Percentiles rank a stretch among this genome's conserved stretches.
Evolutionary conservation across 306 rosid genomes (phyloP).

Genomic region (Quillaja saponaria): DNA sequence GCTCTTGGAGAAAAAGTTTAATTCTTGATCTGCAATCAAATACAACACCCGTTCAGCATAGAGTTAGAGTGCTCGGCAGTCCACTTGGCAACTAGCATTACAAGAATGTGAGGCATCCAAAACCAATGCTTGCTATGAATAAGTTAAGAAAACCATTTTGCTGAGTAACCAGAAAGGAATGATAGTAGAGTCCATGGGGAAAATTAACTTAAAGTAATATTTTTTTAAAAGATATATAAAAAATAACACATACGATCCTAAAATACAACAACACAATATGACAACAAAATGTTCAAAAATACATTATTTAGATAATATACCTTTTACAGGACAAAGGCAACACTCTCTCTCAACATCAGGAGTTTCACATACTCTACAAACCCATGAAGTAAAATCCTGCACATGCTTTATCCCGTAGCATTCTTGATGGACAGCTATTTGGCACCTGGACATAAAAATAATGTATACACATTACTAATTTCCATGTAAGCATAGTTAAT

Average conservation of each 20-base stretch:
- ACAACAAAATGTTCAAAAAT: slow-evolving; percentile 26
- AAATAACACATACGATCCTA: slow-evolving; percentile 14
- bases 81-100: background rate
- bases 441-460: slow-evolving; percentile 60
- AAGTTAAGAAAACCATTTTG: too few species aligned
- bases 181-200: too few species aligned
- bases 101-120: too few species aligned
- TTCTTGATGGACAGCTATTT: slow-evolving; percentile 98
- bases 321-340: slow-evolving; percentile 99
- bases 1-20: too few species aligned
- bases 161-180: too few species aligned
- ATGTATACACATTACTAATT: background rate
- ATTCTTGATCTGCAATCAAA: too few species aligned
- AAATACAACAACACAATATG: slow-evolving; percentile 4
- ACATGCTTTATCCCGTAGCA: slow-evolving; percentile 87
- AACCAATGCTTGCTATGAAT: too few species aligned
- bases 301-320: slow-evolving; percentile 42
- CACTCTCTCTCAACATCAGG: slow-evolving; percentile 86
- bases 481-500: slow-evolving; percentile 8
- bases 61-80: slow-evolving; percentile 22
- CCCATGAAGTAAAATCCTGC: slow-evolving; percentile 97
- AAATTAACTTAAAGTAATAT: background rate
- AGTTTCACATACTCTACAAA: slow-evolving; percentile 92
- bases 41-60: background rate
- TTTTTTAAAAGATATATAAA: background rate